phyloP scores from a whole-genome alignment of 2,329 filamentous ascomycete species.

The Tolypocladium amazonense region DNA sequence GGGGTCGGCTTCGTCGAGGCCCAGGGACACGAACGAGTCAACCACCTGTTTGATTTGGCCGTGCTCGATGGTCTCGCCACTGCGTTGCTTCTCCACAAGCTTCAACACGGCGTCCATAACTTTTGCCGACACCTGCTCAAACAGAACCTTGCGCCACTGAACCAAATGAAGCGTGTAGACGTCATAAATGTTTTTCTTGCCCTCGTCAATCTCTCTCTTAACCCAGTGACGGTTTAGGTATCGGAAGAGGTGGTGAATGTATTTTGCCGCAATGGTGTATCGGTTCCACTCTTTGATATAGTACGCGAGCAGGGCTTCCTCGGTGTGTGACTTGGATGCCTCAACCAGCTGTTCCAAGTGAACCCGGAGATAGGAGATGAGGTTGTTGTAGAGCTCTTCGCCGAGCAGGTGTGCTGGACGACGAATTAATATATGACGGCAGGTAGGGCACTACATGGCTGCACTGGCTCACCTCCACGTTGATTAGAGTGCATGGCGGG shows the following conservation, averaged over 20 bases:
- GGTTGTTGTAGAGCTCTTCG: conserved; percentile 88
- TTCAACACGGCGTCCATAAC: conserved; percentile 94
- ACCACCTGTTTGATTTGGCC: conserved; percentile 95
- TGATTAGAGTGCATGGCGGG: conserved; percentile 28
- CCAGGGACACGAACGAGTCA: conserved; percentile 90
- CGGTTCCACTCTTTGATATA: conserved; percentile 96
- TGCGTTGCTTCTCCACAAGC: conserved; percentile 92
- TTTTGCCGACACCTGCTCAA: conserved; percentile 69
- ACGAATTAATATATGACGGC: background rate
- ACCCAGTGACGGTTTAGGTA: conserved; percentile 99
- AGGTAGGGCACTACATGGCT: background rate
- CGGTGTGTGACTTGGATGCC: conserved; percentile 67
- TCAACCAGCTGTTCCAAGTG: conserved; percentile 65
- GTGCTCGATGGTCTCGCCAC: conserved; percentile 96
- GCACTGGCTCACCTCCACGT: conserved; percentile 47
- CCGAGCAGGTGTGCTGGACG: conserved; percentile 75
- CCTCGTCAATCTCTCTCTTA: conserved; percentile 96
- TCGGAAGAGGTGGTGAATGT: conserved; percentile 92
- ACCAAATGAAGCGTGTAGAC: conserved; percentile 96
- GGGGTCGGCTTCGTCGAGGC: conserved; percentile 84
- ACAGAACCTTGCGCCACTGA: conserved; percentile 89
- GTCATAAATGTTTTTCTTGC: conserved; percentile 96
- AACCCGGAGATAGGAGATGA: conserved; percentile 71
- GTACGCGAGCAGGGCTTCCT: conserved; percentile 82
- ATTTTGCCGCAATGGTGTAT: conserved; percentile 92